Percentiles rank a stretch among this genome's conserved stretches.
Evolutionary conservation across 208 protist species (phyloP).

Genomic region (Lotmaria passim): DNA sequence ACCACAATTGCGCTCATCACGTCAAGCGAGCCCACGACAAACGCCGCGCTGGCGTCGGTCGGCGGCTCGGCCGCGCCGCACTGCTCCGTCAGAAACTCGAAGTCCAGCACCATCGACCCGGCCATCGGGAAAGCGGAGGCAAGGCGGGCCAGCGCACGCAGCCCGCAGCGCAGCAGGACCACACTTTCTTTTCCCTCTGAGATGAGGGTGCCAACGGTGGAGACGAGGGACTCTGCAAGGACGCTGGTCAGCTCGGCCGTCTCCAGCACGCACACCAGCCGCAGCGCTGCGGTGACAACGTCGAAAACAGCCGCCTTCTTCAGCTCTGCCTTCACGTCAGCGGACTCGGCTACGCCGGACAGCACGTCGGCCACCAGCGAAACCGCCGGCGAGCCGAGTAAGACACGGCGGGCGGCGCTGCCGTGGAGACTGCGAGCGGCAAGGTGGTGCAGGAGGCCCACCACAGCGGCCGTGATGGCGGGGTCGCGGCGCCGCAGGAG

Average conservation of each 20-base stretch:
- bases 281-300: slow-evolving; percentile 21
- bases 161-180: slow-evolving; percentile 30
- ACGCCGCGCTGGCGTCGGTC: slow-evolving; percentile 27
- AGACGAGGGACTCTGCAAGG: slow-evolving; percentile 35
- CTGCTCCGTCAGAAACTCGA: slow-evolving; percentile 65
- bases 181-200: slow-evolving; percentile 36
- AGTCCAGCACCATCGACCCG: slow-evolving; percentile 66
- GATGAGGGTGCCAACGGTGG: slow-evolving; percentile 49
- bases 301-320: slow-evolving; percentile 16
- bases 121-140: slow-evolving; percentile 54
- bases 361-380: slow-evolving; percentile 27
- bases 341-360: slow-evolving; percentile 19
- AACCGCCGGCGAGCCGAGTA: slow-evolving; percentile 24
- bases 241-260: slow-evolving; percentile 24
- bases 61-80: slow-evolving; percentile 10
- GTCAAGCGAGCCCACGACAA: slow-evolving; percentile 60
- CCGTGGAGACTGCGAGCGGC: slow-evolving; percentile 13
- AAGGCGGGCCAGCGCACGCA: slow-evolving; percentile 45
- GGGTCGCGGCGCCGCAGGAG: slow-evolving; percentile 21
- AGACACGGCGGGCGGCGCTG: slow-evolving; percentile 19
- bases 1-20: slow-evolving; percentile 73
- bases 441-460: slow-evolving; percentile 23
- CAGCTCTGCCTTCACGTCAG: slow-evolving; percentile 22
- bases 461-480: slow-evolving; percentile 24
- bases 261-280: slow-evolving; percentile 33